These are phyloP conservation scores for Filobasidium uniguttulatum DNA, from an alignment of 1,284 basidiomycete species.

Conservation along the genomic window DNA sequence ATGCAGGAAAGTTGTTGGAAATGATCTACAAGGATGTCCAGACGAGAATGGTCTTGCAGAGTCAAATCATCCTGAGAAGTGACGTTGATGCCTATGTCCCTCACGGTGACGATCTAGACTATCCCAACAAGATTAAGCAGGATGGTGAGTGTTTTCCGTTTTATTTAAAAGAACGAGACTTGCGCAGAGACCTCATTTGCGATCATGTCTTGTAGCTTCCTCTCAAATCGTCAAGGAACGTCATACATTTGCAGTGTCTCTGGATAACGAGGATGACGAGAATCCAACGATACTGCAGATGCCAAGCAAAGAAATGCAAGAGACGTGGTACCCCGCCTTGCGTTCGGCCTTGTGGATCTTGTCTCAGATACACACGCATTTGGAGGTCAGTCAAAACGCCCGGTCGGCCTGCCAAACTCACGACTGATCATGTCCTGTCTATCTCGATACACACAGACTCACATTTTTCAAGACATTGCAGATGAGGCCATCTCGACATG, in stretches of 20 bases:
- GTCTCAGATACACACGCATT: slow-evolving; percentile 71
- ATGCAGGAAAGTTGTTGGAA: slow-evolving; percentile 58
- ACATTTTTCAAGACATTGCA: slow-evolving; percentile 84
- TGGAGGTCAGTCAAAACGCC: slow-evolving; percentile 50
- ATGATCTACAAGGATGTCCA: slow-evolving; percentile 89
- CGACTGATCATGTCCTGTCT: no score
- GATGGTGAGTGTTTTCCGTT: slow-evolving; percentile 39
- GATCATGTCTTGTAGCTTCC: neutral
- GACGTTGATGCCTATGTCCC: slow-evolving; percentile 72
- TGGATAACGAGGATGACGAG: slow-evolving; percentile 32
- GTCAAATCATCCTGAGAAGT: slow-evolving; percentile 71
- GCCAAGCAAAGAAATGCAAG: slow-evolving; percentile 57
- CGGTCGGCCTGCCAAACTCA: slow-evolving; percentile 2
- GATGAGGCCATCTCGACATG: slow-evolving; percentile 76
- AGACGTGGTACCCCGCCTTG: slow-evolving; percentile 79
- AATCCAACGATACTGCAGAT: slow-evolving; percentile 49
- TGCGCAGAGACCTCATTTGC: neutral
- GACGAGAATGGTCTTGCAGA: slow-evolving; percentile 83
- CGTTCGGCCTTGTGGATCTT: slow-evolving; percentile 75
- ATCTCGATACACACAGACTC: slow-evolving; percentile 48
- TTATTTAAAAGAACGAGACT: no score
- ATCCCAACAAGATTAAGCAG: slow-evolving; percentile 58
- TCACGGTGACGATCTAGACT: slow-evolving; percentile 57
- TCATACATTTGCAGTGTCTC: slow-evolving; percentile 17
- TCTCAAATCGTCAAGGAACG: neutral